Evolutionary conservation across 1,139 yeast species (phyloP).

Genomic region (Arxiozyma telluris): DNA sequence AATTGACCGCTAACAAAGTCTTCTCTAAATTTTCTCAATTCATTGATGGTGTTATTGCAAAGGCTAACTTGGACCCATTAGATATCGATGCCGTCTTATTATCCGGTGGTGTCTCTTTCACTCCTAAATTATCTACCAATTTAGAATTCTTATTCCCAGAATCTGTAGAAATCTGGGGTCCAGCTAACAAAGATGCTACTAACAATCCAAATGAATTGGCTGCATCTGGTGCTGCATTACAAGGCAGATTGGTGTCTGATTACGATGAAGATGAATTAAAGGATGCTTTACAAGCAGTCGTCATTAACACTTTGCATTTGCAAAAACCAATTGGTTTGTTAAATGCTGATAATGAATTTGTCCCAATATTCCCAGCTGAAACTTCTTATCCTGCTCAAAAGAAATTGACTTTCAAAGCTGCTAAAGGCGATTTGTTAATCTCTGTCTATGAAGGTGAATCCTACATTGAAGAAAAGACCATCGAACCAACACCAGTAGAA

Average conservation of each 20-base stretch:
- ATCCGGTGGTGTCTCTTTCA: slow-evolving; percentile 89
- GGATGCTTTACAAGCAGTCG: slow-evolving; percentile 79
- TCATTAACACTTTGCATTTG: slow-evolving; percentile 83
- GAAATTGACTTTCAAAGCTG: slow-evolving; percentile 56
- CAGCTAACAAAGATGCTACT: slow-evolving; percentile 68
- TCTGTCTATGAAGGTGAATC: slow-evolving; percentile 80
- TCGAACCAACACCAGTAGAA: slow-evolving; percentile 55
- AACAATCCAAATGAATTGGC: slow-evolving; percentile 78
- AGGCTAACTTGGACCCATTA: slow-evolving; percentile 77
- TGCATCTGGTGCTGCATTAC: slow-evolving; percentile 95
- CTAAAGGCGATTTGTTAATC: slow-evolving; percentile 53
- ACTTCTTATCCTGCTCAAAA: slow-evolving; percentile 91
- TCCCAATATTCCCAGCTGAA: slow-evolving; percentile 68
- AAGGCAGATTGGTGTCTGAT: slow-evolving; percentile 74
- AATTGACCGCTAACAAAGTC: slow-evolving; percentile 73
- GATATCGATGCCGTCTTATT: slow-evolving; percentile 87
- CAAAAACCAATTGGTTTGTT: slow-evolving; percentile 78
- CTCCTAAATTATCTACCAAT: slow-evolving; percentile 81
- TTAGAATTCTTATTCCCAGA: slow-evolving; percentile 73
- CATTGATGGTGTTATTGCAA: slow-evolving; percentile 62
- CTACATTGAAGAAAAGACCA: slow-evolving; percentile 65
- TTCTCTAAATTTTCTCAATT: slow-evolving; percentile 68
- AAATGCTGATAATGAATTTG: slow-evolving; percentile 62
- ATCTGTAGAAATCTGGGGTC: slow-evolving; percentile 66
- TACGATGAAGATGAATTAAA: slow-evolving; percentile 81